These are phyloP conservation scores for Fusarium sp. DNA, from an alignment of 2,329 filamentous ascomycete species.

Conservation along the genomic window DNA sequence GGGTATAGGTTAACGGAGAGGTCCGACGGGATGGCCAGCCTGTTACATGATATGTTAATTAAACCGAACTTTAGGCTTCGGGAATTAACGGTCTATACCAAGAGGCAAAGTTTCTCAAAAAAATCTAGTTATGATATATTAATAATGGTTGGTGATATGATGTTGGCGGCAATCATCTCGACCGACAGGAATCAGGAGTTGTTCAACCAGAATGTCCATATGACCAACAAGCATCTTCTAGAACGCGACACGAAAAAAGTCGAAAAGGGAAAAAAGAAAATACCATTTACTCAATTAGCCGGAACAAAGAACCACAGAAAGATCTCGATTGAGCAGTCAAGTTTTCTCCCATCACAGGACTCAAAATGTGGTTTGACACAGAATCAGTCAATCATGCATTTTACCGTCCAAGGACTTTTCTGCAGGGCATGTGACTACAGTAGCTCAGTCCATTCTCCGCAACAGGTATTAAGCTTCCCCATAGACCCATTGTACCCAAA, in stretches of 20 bases:
- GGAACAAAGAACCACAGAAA: background rate
- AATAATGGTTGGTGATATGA: background rate
- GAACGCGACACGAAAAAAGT: background rate
- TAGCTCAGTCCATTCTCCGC: background rate
- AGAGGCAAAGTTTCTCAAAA: background rate
- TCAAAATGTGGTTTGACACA: slow-evolving; percentile 5
- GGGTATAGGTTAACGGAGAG: background rate
- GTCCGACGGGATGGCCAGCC: background rate
- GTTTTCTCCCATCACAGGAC: slow-evolving; percentile 4
- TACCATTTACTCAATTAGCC: slow-evolving; percentile 2
- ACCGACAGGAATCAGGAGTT: background rate
- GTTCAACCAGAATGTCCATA: background rate
- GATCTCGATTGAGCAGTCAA: background rate
- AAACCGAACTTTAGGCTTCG: no score
- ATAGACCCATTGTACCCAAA: slow-evolving; percentile 4
- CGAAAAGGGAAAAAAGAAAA: no score
- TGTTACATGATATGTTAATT: no score
- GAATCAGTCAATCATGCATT: background rate
- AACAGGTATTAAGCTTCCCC: slow-evolving; percentile 19
- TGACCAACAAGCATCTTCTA: background rate
- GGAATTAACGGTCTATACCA: background rate
- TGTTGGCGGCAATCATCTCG: background rate
- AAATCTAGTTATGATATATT: background rate
- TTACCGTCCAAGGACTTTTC: background rate
- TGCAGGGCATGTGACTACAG: slow-evolving; percentile 17